Evolutionary conservation across 2,329 filamentous ascomycete genomes (phyloP), one percentile per base, ranked within the genome.

Genomic region (Harringtonia lauricola): DNA sequence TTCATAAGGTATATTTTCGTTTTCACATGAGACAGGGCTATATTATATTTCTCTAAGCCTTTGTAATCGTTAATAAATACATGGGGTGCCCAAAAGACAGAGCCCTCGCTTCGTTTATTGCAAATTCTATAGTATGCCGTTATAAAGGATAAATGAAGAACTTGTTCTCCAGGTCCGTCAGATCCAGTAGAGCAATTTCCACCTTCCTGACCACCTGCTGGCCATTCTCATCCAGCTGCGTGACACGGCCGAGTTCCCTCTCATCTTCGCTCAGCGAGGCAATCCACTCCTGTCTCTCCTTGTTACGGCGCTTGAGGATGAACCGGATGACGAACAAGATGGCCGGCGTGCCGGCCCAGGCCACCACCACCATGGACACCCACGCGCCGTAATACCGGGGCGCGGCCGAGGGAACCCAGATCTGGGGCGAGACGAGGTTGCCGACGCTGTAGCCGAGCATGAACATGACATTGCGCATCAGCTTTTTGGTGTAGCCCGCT

Each of bases 151-250:
- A 65, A 7, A 64, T 56, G 21, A 65, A 65, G 42, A 56, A 58
- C 22, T 54, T 59, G 39, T 64, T 66, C 43, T 66, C 59, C 38
- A 64, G 22, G 41, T 66, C 64, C 2, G 62, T 65, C 37, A 65
- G 43, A 36, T 65, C 59, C 45, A 63, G n/a, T 28, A 64, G 42
- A 0, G 63, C 54, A 29, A 64, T 48, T 21, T 63, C 58, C 6
- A 62, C 63, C 46, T 61, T 57, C 10, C 49, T 51, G 28, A 52
- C 49, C 12, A 60, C 51, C 7, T 55, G 15, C 15, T 21, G 3
- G 3, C 37, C 42, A 22, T 40, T 24, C 29, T 6, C 6, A 10
- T 26, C 24, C 6, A 10, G 6, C 7, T 26, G 24, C 24, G 6
- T 10, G 24, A 26, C 24, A 10, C 6, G 10, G 24, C 24, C 24